Conservation (phyloP, 2,329 filamentous ascomycete genomes). For the Dactylellina cionopaga region DNA sequence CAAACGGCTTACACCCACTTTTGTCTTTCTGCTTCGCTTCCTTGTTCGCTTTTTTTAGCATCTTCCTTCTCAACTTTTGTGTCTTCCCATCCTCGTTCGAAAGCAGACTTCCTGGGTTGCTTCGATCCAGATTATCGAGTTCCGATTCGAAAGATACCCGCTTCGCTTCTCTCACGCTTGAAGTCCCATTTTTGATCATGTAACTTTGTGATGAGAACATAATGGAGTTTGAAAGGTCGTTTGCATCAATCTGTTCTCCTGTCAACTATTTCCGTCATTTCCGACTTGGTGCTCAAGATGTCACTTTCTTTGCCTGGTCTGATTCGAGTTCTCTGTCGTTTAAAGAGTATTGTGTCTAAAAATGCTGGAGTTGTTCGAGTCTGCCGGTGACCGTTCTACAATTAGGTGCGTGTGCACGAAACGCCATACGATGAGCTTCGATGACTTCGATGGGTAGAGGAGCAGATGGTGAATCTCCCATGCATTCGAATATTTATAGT, state of each 20-base stretch:
- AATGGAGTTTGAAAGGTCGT: no score
- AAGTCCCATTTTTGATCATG: not conserved
- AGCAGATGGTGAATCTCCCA: no score
- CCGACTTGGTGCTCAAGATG: no score
- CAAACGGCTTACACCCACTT: constrained; percentile 11
- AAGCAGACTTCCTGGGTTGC: not conserved
- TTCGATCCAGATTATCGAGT: not conserved
- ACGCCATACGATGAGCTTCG: no score
- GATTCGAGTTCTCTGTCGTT: not conserved
- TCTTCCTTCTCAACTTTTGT: not conserved
- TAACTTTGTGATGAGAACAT: not conserved
- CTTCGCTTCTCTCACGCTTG: constrained; percentile 2
- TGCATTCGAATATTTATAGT: no score
- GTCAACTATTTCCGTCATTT: no score
- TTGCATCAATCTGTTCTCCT: no score
- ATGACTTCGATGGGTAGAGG: no score
- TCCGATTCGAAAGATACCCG: constrained; percentile 16
- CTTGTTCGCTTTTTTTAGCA: not conserved
- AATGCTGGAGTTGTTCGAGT: no score
- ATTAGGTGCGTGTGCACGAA: no score
- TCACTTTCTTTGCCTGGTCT: no score
- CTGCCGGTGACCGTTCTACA: no score
- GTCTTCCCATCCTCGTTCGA: not conserved
- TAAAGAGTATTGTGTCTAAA: not conserved
- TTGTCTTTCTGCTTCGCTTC: not conserved